Evolutionary conservation across 192 early-diverging fungal genomes (phyloP), one percentile per base, ranked within the genome.

Genomic region (Chytriomyces hyalinus): DNA sequence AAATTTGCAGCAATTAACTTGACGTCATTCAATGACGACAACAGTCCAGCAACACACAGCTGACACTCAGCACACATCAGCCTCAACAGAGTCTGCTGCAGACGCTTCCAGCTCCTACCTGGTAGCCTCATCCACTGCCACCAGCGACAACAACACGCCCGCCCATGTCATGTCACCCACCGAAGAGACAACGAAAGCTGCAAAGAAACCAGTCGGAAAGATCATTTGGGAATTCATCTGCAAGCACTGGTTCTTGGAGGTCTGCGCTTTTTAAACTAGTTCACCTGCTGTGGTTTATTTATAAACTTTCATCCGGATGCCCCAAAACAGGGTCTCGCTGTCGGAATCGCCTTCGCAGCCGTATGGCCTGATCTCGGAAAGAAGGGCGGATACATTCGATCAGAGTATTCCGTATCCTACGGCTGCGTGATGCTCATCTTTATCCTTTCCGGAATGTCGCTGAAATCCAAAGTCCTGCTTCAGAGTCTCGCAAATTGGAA

Each of bases 321-420:
- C 51, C 28, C 24, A 26, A 0, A 22, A 45, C 7, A 91, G 75
- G 92, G 92, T 7, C 86, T 93, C n/a, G 80, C 80, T 17, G 3
- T 89, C 8, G 89, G 81, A 22, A 92, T 93, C 70, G 81, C 81
- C n/a, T 75, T 93, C 9, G 91, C 91, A 5, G 85, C 85, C n/a
- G 74, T 82, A 43, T 90, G 84, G 45, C 92, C 92, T 45, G 72
- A 48, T 13, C 82, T 90, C 49, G 92, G 87, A 20, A 88, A 85
- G 68, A 88, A 84, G 48, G 80, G 59, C 50, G 81, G 84, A 49
- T 63, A 66, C 61, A 70, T 84, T 24, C 79, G 67, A 6, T 51
- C 80, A 22, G 90, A 93, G 77, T 91, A 89, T 81, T 83, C 88
- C 8, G 89, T 93, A 71, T 88, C 87, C 53, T 93, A 90, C 79